phyloP scores from a whole-genome alignment of 495 filamentous ascomycete genomes.

The Aspergillus sparsus region DNA sequence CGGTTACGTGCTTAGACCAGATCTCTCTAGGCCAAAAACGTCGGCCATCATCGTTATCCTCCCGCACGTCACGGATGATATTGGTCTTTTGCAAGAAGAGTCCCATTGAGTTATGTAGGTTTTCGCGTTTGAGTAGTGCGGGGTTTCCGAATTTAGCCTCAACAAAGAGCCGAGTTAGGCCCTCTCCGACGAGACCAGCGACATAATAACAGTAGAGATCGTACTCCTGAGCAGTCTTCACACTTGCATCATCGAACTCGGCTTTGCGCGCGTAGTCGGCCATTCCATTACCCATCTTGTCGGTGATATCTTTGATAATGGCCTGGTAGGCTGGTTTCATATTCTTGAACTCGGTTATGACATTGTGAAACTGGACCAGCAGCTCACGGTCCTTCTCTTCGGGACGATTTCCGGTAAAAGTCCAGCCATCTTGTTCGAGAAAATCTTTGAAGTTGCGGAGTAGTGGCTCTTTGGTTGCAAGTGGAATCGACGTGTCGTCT shows the following conservation, averaged over 20 bases:
- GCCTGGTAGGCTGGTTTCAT: constrained; percentile 79
- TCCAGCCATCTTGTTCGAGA: constrained; percentile 86
- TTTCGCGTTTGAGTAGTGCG: constrained; percentile 70
- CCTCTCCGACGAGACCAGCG: constrained; percentile 94
- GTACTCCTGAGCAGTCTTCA: constrained; percentile 84
- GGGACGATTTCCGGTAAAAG: constrained; percentile 77
- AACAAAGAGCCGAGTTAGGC: constrained; percentile 87
- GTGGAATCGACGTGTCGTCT: constrained; percentile 92
- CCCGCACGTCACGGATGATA: constrained; percentile 92
- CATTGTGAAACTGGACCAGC: constrained; percentile 84
- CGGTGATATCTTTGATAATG: constrained; percentile 92
- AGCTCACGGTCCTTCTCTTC: constrained; percentile 93
- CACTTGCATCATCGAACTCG: constrained; percentile 72
- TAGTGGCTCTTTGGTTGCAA: constrained; percentile 80
- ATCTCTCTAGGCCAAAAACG: constrained; percentile 94
- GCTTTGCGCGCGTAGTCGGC: constrained; percentile 88
- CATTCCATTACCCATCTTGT: constrained; percentile 98
- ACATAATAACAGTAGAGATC: constrained; percentile 98
- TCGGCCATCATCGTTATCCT: constrained; percentile 83
- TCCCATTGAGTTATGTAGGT: constrained; percentile 92
- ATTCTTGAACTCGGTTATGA: constrained; percentile 85
- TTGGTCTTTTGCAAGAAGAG: constrained; percentile 97
- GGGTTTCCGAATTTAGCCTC: constrained; percentile 86
- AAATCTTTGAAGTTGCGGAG: constrained; percentile 77
- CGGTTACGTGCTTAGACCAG: constrained; percentile 89